Base-by-base conservation (phyloP, 2,329 filamentous ascomycete genomes). In the Exutisphaerella laricina region DNA sequence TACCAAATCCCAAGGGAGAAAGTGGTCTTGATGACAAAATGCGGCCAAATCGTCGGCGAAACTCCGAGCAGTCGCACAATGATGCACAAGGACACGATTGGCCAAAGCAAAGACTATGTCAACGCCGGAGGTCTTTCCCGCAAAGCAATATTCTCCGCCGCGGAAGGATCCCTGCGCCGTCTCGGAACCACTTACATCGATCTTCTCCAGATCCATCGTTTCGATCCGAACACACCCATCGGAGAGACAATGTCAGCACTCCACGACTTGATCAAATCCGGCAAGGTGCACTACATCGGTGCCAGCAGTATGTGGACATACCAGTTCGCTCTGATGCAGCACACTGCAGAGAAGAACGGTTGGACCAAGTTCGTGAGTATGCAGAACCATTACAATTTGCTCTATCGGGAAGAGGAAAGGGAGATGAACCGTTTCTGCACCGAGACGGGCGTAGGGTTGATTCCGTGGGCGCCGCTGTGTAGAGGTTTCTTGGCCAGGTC, bases 21-120 rank as follows among this genome's bases (percentile, higher is more conserved):
- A 49, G 67, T 86, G 34, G 75, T 84, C 17, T 78, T 86, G 55
- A 63, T 85, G 50, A 78, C 74, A 18, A 85, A 85, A 66, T 78
- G 75, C 61, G 80, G 71, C 58, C 72, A 18, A 25, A 70, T 70
- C 22, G 73, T 78, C 31, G 55, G 56, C 16, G 58, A 64, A 34
- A 34, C 44, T 23, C 46, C 47, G 1, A 37, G 43, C 13, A 46
- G 36, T 16, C 22, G 40, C 36, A 42, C 40, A 3, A 43, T 46
- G 2, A 39, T 45, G 39, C 41, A 44, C 12, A 38, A 39, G 13
- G 28, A 47, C 13, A 31, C 36, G 3, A 49, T 46, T 10, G 44
- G 39, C 4, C 26, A 46, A 14, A 42, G 32, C 31, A 45, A 45
- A 16, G 48, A 51, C 9, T 48, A 65, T 53, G 70, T 73, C 20